A percentile compares a stretch with the other conserved stretches of the same genome.
Evolutionary conservation across 805 yeast genomes (phyloP).

Genomic region (Starmerella tilneyi): DNA sequence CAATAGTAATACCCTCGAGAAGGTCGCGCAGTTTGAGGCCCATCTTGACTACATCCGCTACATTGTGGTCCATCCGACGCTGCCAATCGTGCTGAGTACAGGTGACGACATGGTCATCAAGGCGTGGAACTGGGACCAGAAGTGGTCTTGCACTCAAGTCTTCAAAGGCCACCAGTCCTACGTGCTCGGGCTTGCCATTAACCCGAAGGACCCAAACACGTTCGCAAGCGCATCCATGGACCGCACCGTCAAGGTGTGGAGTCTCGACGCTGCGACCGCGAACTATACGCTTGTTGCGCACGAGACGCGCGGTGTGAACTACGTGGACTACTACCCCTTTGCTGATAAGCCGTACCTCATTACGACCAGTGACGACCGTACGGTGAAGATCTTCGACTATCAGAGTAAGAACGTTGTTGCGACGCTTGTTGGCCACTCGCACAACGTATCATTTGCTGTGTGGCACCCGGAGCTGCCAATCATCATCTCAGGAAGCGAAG

Average conservation of each 20-base stretch:
- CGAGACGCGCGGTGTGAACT: constrained; percentile 88
- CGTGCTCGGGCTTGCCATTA: constrained; percentile 87
- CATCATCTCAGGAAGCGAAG: constrained; percentile 93
- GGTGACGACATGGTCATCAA: constrained; percentile 86
- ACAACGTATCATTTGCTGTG: constrained; percentile 91
- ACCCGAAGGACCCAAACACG: constrained; percentile 94
- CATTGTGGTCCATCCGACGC: constrained; percentile 87
- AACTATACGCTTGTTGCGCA: constrained; percentile 88
- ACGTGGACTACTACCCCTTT: constrained; percentile 92
- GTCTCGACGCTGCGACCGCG: constrained; percentile 74
- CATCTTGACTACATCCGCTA: constrained; percentile 95
- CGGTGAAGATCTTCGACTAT: constrained; percentile 89
- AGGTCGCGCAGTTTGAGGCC: constrained; percentile 89
- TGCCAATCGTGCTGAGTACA: constrained; percentile 78
- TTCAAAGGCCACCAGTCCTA: constrained; percentile 95
- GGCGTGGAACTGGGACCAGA: constrained; percentile 95
- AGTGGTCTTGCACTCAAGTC: constrained; percentile 80
- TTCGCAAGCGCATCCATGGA: constrained; percentile 96
- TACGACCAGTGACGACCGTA: constrained; percentile 82
- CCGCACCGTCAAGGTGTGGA: constrained; percentile 95
- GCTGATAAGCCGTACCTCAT: constrained; percentile 94
- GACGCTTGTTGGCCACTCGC: constrained; percentile 82
- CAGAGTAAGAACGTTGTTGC: constrained; percentile 95
- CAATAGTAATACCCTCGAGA: constrained; percentile 92
- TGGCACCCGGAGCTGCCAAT: constrained; percentile 97